Evolutionary conservation across 441 rosid genomes (phyloP).

Genomic region (Brassica balearica): DNA sequence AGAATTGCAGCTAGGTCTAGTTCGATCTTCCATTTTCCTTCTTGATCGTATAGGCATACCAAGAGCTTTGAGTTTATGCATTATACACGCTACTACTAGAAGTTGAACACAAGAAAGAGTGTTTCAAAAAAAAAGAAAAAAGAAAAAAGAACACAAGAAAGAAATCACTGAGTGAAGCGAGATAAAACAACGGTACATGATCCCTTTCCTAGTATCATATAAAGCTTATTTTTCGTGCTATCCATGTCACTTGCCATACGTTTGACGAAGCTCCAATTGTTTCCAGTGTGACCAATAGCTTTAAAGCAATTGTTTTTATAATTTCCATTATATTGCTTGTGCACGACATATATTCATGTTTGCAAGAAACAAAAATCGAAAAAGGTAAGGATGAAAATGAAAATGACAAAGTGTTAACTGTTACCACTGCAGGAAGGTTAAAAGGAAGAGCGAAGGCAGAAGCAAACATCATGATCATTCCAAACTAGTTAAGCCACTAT

Average conservation of each 20-base stretch:
- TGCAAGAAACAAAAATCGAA: constrained; percentile 8
- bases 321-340: constrained; percentile 71
- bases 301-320: constrained; percentile 87
- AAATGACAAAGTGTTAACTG: constrained; percentile 10
- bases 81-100: constrained; percentile 82
- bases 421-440: constrained; percentile 14
- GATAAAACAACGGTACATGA: background rate
- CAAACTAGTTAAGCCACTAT: no score
- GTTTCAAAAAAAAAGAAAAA: no score
- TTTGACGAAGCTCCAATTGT: constrained; percentile 84
- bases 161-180: constrained; percentile 6
- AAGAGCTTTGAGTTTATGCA: constrained; percentile 89
- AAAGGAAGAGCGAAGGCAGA: constrained; percentile 69
- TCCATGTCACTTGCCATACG: constrained; percentile 77
- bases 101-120: constrained; percentile 50
- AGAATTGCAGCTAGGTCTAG: constrained; percentile 91
- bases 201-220: background rate
- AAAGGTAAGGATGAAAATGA: constrained; percentile 10
- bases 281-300: constrained; percentile 74
- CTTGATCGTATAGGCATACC: constrained; percentile 80
- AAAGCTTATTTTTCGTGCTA: background rate
- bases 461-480: constrained; percentile 94
- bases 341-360: constrained; percentile 15
- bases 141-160: background rate
- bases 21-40: constrained; percentile 87